These are phyloP conservation scores for Lachnellula hyalina DNA, from an alignment of 2,329 filamentous ascomycete genomes.

Conservation along the genomic window DNA sequence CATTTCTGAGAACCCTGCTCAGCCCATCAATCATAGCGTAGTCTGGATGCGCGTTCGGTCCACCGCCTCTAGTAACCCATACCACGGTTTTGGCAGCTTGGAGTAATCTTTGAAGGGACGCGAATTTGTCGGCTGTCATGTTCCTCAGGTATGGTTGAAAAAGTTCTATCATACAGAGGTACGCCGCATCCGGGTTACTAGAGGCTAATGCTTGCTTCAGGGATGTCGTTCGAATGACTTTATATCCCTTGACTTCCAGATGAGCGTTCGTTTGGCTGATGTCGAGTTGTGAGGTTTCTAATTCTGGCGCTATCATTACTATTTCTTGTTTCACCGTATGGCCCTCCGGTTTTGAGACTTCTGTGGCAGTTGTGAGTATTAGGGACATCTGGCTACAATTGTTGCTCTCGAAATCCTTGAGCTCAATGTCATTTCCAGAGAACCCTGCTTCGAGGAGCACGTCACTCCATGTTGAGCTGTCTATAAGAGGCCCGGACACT, in stretches of 20 bases:
- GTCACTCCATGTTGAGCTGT: neutral
- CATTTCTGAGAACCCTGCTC: neutral
- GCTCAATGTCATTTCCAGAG: neutral
- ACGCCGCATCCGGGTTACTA: neutral
- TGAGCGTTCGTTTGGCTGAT: no score
- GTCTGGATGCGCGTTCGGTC: neutral
- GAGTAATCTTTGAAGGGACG: neutral
- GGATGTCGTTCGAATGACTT: no score
- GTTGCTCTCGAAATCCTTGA: neutral
- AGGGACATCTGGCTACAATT: neutral
- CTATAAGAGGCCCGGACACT: no score
- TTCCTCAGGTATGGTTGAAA: neutral
- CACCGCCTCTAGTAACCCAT: neutral
- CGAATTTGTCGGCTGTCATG: neutral
- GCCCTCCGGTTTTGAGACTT: neutral
- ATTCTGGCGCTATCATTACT: neutral
- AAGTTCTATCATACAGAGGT: neutral
- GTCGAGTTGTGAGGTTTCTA: no score
- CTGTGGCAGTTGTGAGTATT: neutral
- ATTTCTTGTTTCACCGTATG: neutral
- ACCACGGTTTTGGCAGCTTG: neutral
- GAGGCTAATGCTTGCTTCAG: no score
- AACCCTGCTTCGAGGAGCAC: neutral
- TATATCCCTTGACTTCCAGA: no score
- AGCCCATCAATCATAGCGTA: neutral